Evolutionary conservation across 2,329 filamentous ascomycete species (phyloP).

Genomic region (Hansfordia pulvinata): DNA sequence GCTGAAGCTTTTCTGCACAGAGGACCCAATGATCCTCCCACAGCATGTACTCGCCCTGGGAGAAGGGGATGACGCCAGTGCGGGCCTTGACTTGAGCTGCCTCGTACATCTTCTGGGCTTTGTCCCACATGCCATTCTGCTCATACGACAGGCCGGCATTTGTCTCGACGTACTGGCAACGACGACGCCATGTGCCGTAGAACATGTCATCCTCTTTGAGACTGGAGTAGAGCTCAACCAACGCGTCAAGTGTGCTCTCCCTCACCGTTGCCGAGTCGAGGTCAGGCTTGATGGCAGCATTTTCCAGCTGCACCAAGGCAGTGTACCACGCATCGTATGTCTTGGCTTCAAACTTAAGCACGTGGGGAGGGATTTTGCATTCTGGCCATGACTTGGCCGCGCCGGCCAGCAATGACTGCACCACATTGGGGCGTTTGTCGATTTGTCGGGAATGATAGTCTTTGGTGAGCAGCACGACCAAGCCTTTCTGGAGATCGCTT

Average conservation of each 20-base stretch:
- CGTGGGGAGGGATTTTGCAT: slow-evolving; percentile 88
- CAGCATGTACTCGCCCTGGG: slow-evolving; percentile 92
- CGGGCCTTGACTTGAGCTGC: slow-evolving; percentile 93
- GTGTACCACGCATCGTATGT: slow-evolving; percentile 97
- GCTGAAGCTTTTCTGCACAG: slow-evolving; percentile 94
- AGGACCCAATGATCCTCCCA: slow-evolving; percentile 99
- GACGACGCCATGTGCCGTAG: slow-evolving; percentile 90
- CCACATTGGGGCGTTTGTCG: slow-evolving; percentile 88
- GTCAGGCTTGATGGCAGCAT: slow-evolving; percentile 70
- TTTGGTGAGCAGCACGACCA: slow-evolving; percentile 83
- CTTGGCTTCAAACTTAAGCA: slow-evolving; percentile 87
- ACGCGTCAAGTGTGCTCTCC: slow-evolving; percentile 89
- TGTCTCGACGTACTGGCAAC: slow-evolving; percentile 93
- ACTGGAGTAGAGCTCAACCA: slow-evolving; percentile 84
- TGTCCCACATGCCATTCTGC: slow-evolving; percentile 99
- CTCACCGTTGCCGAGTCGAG: slow-evolving; percentile 73
- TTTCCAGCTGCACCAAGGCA: slow-evolving; percentile 80
- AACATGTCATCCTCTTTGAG: slow-evolving; percentile 95
- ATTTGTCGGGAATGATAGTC: slow-evolving; percentile 93
- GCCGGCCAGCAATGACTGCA: slow-evolving; percentile 82
- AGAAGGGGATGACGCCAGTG: slow-evolving; percentile 91
- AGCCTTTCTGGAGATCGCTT: slow-evolving; percentile 75
- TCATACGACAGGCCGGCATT: slow-evolving; percentile 96
- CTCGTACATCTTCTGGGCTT: slow-evolving; percentile 94
- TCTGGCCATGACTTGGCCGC: slow-evolving; percentile 72